These are phyloP conservation scores for Camelina sativa DNA, from an alignment of 345 rosid species.

Conservation along the genomic window DNA sequence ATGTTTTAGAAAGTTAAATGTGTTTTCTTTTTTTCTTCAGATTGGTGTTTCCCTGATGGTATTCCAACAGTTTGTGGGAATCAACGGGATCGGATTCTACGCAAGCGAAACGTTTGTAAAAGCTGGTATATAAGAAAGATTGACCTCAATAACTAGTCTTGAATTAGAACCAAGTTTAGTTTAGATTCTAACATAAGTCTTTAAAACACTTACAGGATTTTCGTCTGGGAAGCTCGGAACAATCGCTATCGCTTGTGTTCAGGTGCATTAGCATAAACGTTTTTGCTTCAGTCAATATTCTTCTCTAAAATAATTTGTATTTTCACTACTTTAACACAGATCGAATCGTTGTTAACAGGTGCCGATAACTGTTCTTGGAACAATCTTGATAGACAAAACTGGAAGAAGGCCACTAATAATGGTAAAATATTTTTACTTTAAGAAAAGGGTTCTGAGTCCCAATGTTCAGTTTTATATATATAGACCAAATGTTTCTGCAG, in stretches of 20 bases:
- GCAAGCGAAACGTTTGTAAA: slow-evolving; percentile 84
- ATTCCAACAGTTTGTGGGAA: slow-evolving; percentile 84
- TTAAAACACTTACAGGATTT: slow-evolving; percentile 55
- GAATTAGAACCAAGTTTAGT: neutral
- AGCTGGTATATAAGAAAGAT: slow-evolving; percentile 59
- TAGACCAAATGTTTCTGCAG: slow-evolving; percentile 41
- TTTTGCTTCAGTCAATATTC: neutral
- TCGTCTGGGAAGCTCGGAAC: slow-evolving; percentile 78
- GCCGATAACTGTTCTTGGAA: slow-evolving; percentile 79
- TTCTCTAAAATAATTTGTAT: neutral
- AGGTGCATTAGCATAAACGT: slow-evolving; percentile 47
- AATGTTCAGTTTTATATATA: neutral
- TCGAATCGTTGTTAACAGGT: slow-evolving; percentile 47
- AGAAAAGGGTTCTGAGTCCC: neutral
- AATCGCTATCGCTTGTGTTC: slow-evolving; percentile 79
- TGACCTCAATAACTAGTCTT: neutral
- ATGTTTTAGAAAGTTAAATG: neutral
- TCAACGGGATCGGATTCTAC: slow-evolving; percentile 83
- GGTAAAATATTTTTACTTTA: slow-evolving; percentile 48
- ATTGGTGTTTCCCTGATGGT: slow-evolving; percentile 88
- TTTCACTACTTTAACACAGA: neutral
- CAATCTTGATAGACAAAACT: slow-evolving; percentile 70
- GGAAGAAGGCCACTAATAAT: slow-evolving; percentile 94
- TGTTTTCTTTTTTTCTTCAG: slow-evolving; percentile 47
- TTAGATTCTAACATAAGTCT: slow-evolving; percentile 1